Base-by-base conservation (phyloP, 192 early-diverging fungal genomes). In the Borealophlyctis nickersoniae region DNA sequence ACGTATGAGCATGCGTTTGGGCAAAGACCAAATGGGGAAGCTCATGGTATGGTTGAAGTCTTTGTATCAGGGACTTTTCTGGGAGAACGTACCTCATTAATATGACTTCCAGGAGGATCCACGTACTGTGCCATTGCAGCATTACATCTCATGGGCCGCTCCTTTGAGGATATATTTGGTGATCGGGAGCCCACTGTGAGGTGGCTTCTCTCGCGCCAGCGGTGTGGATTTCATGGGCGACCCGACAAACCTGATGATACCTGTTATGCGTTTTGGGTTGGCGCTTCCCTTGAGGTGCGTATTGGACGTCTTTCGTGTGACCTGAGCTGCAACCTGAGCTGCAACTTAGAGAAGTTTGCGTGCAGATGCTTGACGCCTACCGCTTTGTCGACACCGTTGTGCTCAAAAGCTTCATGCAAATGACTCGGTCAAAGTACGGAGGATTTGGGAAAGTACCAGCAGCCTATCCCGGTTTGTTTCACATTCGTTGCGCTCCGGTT, bases 261-360 rank as follows among this genome's bases (percentile, higher is more conserved):
- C 13, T 99, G 98, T 72, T 99, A 99, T 73, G 89, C 92, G 7
- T 99, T 96, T 74, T 99, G 98, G 98, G 80, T 98, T 23, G 98
- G 97, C 5, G 94, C 83, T 0, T 69, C 86, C 9, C 62, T 99
- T 22, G 69, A 78, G 66, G 88, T 90, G 66, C 14, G 61, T 69
- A 3, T 13, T 60, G 0, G 39, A 24, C 19, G 28, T 52, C 22
- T 28, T 26, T 49, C 22, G 56, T 2, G n/a, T 30, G 35, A 30
- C 11, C 34, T 52, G 13, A 22, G 9, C 33, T 30, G 29, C 11
- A 36, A 27, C 9, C 33, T 39, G 19, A 35, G n/a, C n/a, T n/a
- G n/a, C n/a, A 57, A 29, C 36, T 54, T 30, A 16, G 36, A 60
- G 39, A 45, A 45, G 39, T 75, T 76, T 2, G 16, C 24, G 13